Conservation (phyloP, 257 asterid genomes). For the Solanum chmielewskii region DNA sequence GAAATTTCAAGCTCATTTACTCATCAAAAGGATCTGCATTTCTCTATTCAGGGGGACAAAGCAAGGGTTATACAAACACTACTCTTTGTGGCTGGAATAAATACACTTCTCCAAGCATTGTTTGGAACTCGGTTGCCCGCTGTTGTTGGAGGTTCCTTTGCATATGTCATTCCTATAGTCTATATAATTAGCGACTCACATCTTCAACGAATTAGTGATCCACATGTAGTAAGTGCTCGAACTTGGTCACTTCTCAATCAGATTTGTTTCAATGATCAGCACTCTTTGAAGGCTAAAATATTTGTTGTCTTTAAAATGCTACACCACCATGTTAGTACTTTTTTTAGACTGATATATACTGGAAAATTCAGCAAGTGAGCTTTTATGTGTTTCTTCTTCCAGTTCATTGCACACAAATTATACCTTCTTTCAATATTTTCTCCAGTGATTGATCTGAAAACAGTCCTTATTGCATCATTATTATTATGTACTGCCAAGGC, state of each 20-base stretch:
- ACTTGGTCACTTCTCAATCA: not conserved
- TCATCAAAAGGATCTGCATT: not conserved
- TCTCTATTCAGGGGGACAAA: constrained; percentile 68
- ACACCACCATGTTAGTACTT: not conserved
- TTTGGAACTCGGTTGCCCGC: constrained; percentile 97
- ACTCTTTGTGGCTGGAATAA: constrained; percentile 90
- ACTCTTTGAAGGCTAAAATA: not conserved
- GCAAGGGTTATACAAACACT: constrained; percentile 83
- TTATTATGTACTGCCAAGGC: not conserved
- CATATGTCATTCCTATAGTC: constrained; percentile 66
- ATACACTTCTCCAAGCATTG: constrained; percentile 90
- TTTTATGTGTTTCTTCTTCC: not conserved
- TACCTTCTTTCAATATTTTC: not conserved
- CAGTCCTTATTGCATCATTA: not conserved
- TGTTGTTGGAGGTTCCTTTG: constrained; percentile 90
- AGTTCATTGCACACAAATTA: not conserved
- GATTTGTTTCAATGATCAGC: not conserved
- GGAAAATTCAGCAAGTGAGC: not conserved
- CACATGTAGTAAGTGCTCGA: constrained; percentile 44
- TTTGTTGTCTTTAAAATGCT: not conserved
- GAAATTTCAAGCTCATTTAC: not conserved
- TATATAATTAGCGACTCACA: constrained; percentile 74
- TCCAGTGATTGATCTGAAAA: not conserved
- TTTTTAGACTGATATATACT: not conserved
- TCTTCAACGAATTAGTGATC: constrained; percentile 52